Conservation (phyloP, 2,329 filamentous ascomycete genomes). For the Hypomyces perniciosus region DNA sequence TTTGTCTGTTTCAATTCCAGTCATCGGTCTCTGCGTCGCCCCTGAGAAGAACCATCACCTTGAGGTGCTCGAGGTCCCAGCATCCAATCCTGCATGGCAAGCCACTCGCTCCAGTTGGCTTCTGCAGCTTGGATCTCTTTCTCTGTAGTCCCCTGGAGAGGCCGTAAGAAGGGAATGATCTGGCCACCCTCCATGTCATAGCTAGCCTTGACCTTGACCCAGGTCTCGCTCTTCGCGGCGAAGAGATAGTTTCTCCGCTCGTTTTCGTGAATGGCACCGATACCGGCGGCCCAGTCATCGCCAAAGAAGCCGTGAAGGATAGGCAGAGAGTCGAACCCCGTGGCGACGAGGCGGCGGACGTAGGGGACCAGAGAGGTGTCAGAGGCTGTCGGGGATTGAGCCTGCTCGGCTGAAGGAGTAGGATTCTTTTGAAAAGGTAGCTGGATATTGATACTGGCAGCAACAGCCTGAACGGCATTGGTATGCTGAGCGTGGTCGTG, state of each 20-base stretch:
- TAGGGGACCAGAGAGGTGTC: slow-evolving; percentile 64
- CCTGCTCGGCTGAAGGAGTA: slow-evolving; percentile 17
- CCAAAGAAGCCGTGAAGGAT: slow-evolving; percentile 96
- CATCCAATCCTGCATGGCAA: slow-evolving; percentile 99
- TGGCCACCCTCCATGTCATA: slow-evolving; percentile 86
- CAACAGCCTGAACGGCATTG: slow-evolving; percentile 75
- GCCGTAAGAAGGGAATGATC: slow-evolving; percentile 78
- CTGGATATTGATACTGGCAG: slow-evolving; percentile 85
- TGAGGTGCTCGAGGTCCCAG: slow-evolving; percentile 69
- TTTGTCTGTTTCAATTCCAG: background rate
- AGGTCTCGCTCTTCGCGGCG: slow-evolving; percentile 85
- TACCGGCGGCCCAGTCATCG: slow-evolving; percentile 78
- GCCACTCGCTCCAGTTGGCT: slow-evolving; percentile 85
- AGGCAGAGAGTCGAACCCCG: slow-evolving; percentile 78
- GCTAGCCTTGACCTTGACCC: slow-evolving; percentile 80
- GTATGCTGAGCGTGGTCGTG: slow-evolving; percentile 85
- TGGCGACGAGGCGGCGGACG: slow-evolving; percentile 82
- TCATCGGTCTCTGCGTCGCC: slow-evolving; percentile 25
- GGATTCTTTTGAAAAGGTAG: slow-evolving; percentile 71
- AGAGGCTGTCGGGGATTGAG: slow-evolving; percentile 21
- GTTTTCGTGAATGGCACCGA: slow-evolving; percentile 77
- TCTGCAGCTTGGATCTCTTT: slow-evolving; percentile 80
- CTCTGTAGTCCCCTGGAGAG: slow-evolving; percentile 69
- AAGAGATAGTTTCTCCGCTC: slow-evolving; percentile 94
- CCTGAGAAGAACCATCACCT: slow-evolving; percentile 24